Conservation (phyloP, 1,284 basidiomycete genomes). For the Irpex sp. region DNA sequence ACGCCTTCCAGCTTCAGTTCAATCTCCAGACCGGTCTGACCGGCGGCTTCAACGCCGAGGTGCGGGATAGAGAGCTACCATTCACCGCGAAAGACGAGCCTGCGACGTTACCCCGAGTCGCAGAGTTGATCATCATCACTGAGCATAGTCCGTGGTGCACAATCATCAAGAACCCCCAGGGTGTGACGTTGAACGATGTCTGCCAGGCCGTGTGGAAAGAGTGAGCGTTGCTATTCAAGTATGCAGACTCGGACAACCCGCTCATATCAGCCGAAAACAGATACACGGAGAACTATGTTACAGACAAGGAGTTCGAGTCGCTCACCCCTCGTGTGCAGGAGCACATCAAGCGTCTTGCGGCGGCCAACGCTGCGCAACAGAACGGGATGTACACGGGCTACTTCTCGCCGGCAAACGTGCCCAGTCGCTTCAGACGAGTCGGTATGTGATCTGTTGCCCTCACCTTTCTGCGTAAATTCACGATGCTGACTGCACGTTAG, state of each 20-base stretch:
- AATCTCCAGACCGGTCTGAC: conserved; percentile 58
- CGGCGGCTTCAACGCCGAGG: conserved; percentile 52
- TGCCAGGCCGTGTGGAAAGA: conserved; percentile 66
- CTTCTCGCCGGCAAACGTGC: conserved; percentile 42
- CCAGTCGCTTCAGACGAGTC: conserved; percentile 51
- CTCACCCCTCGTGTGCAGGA: conserved; percentile 65
- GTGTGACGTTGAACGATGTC: conserved; percentile 72
- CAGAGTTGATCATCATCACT: conserved; percentile 70
- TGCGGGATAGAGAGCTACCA: conserved; percentile 55
- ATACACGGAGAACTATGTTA: conserved; percentile 63
- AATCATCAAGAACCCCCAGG: conserved; percentile 64
- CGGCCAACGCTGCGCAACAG: conserved; percentile 33
- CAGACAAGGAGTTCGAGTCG: conserved; percentile 59
- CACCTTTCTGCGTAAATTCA: neutral
- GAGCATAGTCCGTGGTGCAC: conserved; percentile 77
- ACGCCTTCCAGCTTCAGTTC: conserved; percentile 64
- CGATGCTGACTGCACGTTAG: conserved; percentile 30
- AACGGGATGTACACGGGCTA: conserved; percentile 38
- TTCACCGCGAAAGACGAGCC: conserved; percentile 72
- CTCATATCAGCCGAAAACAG: conserved; percentile 30
- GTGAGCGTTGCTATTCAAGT: conserved; percentile 37
- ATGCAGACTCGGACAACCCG: too few species aligned
- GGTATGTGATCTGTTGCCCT: conserved; percentile 39
- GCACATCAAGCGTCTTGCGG: conserved; percentile 57
- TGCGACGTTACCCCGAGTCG: conserved; percentile 75